These are phyloP conservation scores for Vaccinium darrowii DNA, from an alignment of 148 eudicot genomes.

Conservation along the genomic window DNA sequence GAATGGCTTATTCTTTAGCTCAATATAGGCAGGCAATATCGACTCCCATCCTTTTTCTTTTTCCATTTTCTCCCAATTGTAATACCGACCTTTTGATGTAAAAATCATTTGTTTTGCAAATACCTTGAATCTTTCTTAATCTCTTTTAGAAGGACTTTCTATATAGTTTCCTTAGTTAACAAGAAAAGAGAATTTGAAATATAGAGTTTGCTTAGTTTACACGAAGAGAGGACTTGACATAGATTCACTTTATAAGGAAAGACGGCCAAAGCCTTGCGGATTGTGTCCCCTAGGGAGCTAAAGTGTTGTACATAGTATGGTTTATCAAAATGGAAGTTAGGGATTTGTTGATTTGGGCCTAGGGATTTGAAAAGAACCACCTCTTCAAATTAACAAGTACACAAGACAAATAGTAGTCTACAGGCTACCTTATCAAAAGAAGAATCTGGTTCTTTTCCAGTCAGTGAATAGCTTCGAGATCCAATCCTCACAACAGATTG, in stretches of 20 bases:
- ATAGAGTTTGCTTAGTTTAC: background rate
- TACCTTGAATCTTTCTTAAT: background rate
- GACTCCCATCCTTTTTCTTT: background rate
- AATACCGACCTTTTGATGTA: background rate
- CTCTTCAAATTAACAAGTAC: background rate
- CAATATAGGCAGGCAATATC: background rate
- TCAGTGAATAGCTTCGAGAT: slow-evolving; percentile 28
- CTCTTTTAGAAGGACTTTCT: background rate
- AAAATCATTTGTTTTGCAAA: background rate
- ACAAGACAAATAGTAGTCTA: background rate
- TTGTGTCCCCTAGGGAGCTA: background rate
- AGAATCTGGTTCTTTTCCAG: slow-evolving; percentile 55
- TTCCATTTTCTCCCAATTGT: background rate
- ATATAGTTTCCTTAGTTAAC: background rate
- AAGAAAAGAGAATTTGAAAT: background rate
- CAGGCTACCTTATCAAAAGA: slow-evolving; percentile 80
- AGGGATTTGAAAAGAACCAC: background rate
- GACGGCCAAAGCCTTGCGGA: background rate
- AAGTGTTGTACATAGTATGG: background rate
- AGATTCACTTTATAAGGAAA: background rate
- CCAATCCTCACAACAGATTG: slow-evolving; percentile 34
- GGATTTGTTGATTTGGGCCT: background rate
- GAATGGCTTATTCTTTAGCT: background rate
- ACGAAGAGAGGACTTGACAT: background rate
- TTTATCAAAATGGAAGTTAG: background rate